A percentile compares a stretch with the other conserved stretches of the same genome.
Conservation (phyloP, 306 rosid species). For the Vigna reflexopilosa region DNA sequence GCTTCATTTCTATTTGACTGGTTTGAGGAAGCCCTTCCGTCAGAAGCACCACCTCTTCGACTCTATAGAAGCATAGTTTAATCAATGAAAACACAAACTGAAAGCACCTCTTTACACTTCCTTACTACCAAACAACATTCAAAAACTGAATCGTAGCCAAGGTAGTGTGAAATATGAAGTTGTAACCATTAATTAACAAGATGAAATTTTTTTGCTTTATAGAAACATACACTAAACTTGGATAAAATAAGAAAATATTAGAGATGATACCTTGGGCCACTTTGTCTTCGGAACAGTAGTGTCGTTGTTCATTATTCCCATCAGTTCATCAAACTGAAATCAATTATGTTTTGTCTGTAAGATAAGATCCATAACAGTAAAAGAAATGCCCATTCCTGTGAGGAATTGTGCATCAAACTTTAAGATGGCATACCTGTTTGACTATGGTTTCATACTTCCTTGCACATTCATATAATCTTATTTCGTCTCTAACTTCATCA, state of each 20-base stretch:
- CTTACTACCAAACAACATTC: too few relatives aligned
- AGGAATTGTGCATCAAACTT: conserved; percentile 1
- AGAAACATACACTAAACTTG: not conserved
- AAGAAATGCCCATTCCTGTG: not conserved
- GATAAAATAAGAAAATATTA: not conserved
- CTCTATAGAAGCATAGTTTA: too few relatives aligned
- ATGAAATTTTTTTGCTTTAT: too few relatives aligned
- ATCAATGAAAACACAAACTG: too few relatives aligned
- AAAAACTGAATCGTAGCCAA: too few relatives aligned
- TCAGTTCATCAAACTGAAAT: conserved; percentile 50
- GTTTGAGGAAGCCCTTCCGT: conserved; percentile 15
- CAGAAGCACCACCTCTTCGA: not conserved
- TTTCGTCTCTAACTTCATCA: conserved; percentile 40
- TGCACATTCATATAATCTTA: conserved; percentile 38
- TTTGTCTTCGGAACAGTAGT: conserved; percentile 33
- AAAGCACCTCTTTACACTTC: too few relatives aligned
- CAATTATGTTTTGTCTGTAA: not conserved
- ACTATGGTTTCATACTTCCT: conserved; percentile 46
- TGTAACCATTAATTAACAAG: too few relatives aligned
- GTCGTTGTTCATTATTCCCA: conserved; percentile 12
- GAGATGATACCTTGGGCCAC: conserved; percentile 23
- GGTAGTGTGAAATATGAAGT: too few relatives aligned
- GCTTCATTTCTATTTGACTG: conserved; percentile 33
- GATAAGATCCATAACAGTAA: not conserved
- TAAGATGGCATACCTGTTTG: conserved; percentile 47